Base-by-base conservation (phyloP, 768 basidiomycete genomes). In the Asterophora parasitica region DNA sequence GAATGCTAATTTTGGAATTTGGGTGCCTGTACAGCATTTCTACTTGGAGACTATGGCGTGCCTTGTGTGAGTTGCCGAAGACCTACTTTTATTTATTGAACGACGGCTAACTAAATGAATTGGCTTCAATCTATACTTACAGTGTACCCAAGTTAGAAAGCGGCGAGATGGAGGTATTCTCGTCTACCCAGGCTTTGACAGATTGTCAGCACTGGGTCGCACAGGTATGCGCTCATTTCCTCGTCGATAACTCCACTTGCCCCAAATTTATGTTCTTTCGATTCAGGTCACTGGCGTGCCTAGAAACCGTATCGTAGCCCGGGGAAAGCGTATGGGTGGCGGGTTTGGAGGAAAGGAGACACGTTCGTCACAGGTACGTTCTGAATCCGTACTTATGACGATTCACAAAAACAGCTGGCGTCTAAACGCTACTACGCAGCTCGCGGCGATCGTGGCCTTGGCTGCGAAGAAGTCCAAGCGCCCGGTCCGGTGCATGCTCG, bases 41-140 rank as follows among this genome's bases (percentile, higher is more conserved):
- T 54, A 54, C 26, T 35, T 54, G 39, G 53, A 54, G 33, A 54
- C 53, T 7, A 54, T 54, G 53, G 43, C 53, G 12, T 54, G 53
- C 28, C 46, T 51, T 31, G 53, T 39, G 53, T 54, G 17, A 17
- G 53, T 37, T 3, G 8, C 8, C 7, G 16, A 16, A 16, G 10
- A 4, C 7, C n/a, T 16, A n/a, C n/a, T 26, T 20, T n/a, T 13
- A n/a, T 17, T 2, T 28, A 15, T n/a, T 42, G 40, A 15, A 7
- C 20, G 15, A 17, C 15, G 26, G 7, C 43, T n/a, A n/a, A n/a
- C 48, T 42, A 49, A 15, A 44, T 26, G 1, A 26, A 8, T 16
- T 4, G 23, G 23, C 23, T 23, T 23, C n/a, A n/a, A n/a, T n/a
- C 3, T 23, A 23, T 12, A 8, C 30, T 19, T 1, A 33, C 16